phyloP scores from a whole-genome alignment of 164 flowering plant species.

The Vitis rotundifolia region DNA sequence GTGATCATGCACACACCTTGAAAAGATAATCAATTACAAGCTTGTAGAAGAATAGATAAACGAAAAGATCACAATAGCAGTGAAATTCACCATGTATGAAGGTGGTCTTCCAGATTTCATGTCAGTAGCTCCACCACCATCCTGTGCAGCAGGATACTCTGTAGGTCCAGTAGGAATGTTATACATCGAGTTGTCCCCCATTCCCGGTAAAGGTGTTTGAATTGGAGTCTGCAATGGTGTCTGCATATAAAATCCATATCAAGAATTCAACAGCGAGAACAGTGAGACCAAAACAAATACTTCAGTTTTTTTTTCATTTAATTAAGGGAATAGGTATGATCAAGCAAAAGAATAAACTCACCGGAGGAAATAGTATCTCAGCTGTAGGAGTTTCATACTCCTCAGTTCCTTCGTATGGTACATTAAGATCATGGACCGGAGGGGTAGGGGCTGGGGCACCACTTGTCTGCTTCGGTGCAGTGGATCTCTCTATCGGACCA shows the following conservation, averaged over 20 bases:
- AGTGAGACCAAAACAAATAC: neutral
- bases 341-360: constrained; percentile 26
- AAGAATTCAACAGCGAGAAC: neutral
- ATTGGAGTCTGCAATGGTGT: constrained; percentile 42
- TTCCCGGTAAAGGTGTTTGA: constrained; percentile 47
- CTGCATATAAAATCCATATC: constrained; percentile 25
- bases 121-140: constrained; percentile 47
- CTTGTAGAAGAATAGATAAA: neutral
- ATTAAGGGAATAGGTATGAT: neutral
- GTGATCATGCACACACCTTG: too few relatives aligned
- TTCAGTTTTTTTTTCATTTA: neutral
- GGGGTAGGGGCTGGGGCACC: constrained; percentile 38
- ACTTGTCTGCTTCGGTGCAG: constrained; percentile 32
- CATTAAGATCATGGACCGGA: constrained; percentile 93
- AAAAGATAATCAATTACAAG: too few relatives aligned
- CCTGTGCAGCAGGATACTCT: constrained; percentile 55
- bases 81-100: constrained; percentile 63
- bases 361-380: constrained; percentile 94
- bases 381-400: constrained; percentile 99
- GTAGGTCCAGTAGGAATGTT: constrained; percentile 73
- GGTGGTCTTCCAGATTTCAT: constrained; percentile 73
- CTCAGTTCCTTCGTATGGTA: constrained; percentile 88
- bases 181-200: constrained; percentile 55
- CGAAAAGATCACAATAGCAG: neutral
- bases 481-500: constrained; percentile 69